phyloP scores from a whole-genome alignment of 2,329 filamentous ascomycete genomes.

The Geoglossum cookeanum region DNA sequence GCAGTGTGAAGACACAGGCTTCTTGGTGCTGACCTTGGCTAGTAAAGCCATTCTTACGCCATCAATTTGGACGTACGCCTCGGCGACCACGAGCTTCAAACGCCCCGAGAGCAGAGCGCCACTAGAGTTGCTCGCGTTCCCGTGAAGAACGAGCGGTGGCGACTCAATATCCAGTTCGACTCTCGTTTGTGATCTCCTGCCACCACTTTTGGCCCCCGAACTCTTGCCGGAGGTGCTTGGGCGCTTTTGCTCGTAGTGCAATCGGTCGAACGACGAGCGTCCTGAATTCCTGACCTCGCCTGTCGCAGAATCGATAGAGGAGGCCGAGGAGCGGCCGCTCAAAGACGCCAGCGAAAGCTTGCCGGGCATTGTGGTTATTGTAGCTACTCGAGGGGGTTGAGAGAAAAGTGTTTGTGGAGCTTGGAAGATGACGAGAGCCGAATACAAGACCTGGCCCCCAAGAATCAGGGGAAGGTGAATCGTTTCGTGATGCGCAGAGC shows the following conservation, averaged over 20 bases:
- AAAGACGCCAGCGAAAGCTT: not conserved
- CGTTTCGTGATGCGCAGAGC: not conserved
- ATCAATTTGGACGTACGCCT: conserved; percentile 44
- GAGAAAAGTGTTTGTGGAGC: not conserved
- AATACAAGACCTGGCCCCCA: not conserved
- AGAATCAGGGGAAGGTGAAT: not conserved
- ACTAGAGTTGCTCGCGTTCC: conserved; percentile 51
- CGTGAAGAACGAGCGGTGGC: conserved; percentile 71
- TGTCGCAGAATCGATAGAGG: not conserved
- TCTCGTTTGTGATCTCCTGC: conserved; percentile 13
- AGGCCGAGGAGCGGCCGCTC: not conserved
- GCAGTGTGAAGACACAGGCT: conserved; percentile 65
- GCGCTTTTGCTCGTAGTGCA: not conserved
- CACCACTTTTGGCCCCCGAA: not conserved
- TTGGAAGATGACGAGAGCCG: not conserved
- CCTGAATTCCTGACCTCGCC: not conserved
- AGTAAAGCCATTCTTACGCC: conserved; percentile 54
- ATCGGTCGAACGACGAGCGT: not conserved
- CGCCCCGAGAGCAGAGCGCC: conserved; percentile 76
- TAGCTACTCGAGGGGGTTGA: not conserved
- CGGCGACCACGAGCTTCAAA: conserved; percentile 52
- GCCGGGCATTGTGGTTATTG: not conserved
- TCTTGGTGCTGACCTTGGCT: conserved; percentile 56
- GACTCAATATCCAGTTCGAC: conserved; percentile 57
- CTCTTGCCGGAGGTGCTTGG: not conserved